These are phyloP conservation scores for Rubia yunnanensis DNA, from an alignment of 257 asterid genomes.

Conservation along the genomic window DNA sequence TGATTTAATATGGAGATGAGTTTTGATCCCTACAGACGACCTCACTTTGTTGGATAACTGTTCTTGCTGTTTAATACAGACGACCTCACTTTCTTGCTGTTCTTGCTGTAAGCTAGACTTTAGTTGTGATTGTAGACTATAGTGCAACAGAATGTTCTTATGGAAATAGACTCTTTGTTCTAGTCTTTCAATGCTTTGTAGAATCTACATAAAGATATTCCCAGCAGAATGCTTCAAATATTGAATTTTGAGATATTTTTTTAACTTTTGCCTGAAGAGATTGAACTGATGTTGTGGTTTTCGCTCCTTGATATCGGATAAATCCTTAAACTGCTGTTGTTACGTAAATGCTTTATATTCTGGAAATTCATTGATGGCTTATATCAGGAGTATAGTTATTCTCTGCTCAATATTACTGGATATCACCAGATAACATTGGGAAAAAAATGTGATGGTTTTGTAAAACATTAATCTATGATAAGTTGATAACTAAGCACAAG, in stretches of 20 bases:
- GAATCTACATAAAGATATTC: neutral
- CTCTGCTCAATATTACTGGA: neutral
- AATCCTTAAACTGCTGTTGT: neutral
- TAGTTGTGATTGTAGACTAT: neutral
- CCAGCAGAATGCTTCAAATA: neutral
- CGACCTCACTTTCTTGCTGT: too few species aligned
- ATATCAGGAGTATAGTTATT: neutral
- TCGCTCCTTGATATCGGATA: neutral
- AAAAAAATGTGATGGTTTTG: neutral
- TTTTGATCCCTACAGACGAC: neutral
- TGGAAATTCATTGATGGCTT: neutral
- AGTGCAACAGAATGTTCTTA: neutral
- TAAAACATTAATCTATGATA: too few species aligned
- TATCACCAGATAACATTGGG: neutral
- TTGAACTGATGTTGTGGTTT: neutral
- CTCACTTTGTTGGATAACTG: neutral
- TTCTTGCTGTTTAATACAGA: neutral
- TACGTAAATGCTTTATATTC: neutral
- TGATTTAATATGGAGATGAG: neutral
- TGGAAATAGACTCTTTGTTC: neutral
- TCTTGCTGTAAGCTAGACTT: neutral
- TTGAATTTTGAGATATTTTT: neutral
- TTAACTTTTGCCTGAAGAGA: neutral
- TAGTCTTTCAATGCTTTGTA: neutral
- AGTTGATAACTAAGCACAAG: neutral